Conservation (phyloP, 31 red algal genomes). For the Odonthalia washingtoniensis region DNA sequence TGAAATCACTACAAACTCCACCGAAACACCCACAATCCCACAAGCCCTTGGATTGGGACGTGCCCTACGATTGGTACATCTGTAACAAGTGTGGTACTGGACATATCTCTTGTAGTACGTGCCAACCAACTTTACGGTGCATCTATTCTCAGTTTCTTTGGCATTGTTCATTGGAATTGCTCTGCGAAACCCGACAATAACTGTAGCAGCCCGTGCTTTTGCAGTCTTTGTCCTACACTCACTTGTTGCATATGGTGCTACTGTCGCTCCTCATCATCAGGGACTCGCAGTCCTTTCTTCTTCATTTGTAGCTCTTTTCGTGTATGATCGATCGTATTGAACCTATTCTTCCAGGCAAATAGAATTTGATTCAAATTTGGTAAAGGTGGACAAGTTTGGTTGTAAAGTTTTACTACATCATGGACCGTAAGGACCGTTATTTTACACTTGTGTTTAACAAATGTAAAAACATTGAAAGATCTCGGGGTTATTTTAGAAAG, state of each 20-base stretch:
- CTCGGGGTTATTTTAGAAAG: too few species aligned
- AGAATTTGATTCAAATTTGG: too few species aligned
- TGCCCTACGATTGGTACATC: conserved; percentile 65
- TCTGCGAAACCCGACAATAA: neutral
- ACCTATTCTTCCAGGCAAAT: too few species aligned
- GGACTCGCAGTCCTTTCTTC: conserved; percentile 45
- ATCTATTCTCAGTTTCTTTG: conserved; percentile 74
- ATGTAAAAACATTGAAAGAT: too few species aligned
- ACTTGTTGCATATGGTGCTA: conserved; percentile 34
- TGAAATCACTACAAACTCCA: too few species aligned
- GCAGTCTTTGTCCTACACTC: conserved; percentile 36
- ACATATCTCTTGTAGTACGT: conserved; percentile 17
- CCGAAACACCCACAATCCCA: conserved; percentile 34
- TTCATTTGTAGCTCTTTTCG: conserved; percentile 34
- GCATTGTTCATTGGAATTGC: conserved; percentile 84
- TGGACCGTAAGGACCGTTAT: too few species aligned
- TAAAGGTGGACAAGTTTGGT: too few species aligned
- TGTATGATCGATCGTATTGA: conserved; percentile 49
- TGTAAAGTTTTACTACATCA: too few species aligned
- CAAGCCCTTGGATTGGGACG: conserved; percentile 67
- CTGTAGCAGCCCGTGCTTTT: conserved; percentile 32
- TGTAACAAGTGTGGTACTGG: conserved; percentile 9
- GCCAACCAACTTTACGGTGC: conserved; percentile 60
- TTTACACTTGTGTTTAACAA: too few species aligned
- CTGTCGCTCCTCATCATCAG: conserved; percentile 15